phyloP scores from a whole-genome alignment of 768 basidiomycete genomes.

The Leccinum boreale region DNA sequence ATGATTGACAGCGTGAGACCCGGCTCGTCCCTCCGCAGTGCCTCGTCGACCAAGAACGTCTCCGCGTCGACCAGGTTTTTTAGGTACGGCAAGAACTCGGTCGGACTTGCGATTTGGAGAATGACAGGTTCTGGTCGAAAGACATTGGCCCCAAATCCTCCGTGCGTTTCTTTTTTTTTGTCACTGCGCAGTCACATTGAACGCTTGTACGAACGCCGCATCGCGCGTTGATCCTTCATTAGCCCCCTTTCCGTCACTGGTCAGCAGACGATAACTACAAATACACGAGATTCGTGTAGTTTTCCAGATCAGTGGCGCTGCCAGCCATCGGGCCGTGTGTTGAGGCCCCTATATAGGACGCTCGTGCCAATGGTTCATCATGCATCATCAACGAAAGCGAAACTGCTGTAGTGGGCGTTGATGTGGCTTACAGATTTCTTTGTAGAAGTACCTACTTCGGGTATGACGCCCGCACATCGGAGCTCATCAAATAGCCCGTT shows the following conservation, averaged over 20 bases:
- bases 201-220: slow-evolving; percentile 84
- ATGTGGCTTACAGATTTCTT: neutral
- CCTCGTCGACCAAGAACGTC: too few relatives aligned
- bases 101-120: slow-evolving; percentile 77
- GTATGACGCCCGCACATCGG: neutral
- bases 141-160: slow-evolving; percentile 68
- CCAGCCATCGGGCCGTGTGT: neutral
- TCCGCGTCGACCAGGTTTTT: slow-evolving; percentile 45
- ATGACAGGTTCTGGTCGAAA: slow-evolving; percentile 78
- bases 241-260: slow-evolving; percentile 67
- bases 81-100: slow-evolving; percentile 73
- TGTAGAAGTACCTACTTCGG: neutral
- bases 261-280: neutral
- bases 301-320: neutral
- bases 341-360: neutral
- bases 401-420: neutral
- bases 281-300: neutral
- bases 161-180: too few relatives aligned
- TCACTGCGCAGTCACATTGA: neutral
- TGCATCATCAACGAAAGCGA: neutral
- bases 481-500: neutral
- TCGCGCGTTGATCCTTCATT: slow-evolving; percentile 92
- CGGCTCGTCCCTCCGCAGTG: too few relatives aligned
- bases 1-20: too few relatives aligned
- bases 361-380: neutral